phyloP scores from a whole-genome alignment of 2,329 filamentous ascomycete genomes.

The Colletotrichum sp. region DNA sequence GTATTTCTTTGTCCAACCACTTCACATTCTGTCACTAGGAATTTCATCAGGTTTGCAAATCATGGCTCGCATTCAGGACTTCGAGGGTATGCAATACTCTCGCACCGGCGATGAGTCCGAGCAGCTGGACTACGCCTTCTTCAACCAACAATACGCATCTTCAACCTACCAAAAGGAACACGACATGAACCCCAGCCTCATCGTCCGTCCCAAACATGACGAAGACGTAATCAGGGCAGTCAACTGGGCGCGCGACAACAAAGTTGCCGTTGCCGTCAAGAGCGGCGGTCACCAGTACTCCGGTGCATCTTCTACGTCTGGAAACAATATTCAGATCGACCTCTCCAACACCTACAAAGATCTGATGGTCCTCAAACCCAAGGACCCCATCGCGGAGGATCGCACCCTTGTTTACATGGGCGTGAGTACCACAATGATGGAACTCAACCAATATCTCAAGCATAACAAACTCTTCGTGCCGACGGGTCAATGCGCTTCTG shows the following conservation, averaged over 20 bases:
- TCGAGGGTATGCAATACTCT: slow-evolving; percentile 13
- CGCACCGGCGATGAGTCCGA: not conserved
- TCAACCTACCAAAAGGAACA: slow-evolving; percentile 45
- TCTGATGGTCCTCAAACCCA: slow-evolving; percentile 30
- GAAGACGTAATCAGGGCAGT: slow-evolving; percentile 46
- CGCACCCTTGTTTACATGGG: slow-evolving; percentile 41
- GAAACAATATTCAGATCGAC: slow-evolving; percentile 51
- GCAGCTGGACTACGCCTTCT: slow-evolving; percentile 2
- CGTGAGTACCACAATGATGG: slow-evolving; percentile 45
- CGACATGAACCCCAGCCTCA: slow-evolving; percentile 47
- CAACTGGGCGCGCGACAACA: slow-evolving; percentile 43
- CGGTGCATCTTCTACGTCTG: slow-evolving; percentile 50
- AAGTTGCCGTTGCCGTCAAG: slow-evolving; percentile 47
- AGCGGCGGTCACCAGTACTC: slow-evolving; percentile 56
- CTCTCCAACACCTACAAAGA: slow-evolving; percentile 43
- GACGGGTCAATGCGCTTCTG: slow-evolving; percentile 49
- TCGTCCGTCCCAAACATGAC: slow-evolving; percentile 46
- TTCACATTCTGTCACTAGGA: rapidly evolving
- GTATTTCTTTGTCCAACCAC: rapidly evolving
- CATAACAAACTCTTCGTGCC: slow-evolving; percentile 48
- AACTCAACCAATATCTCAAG: slow-evolving; percentile 47
- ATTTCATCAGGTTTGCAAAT: not conserved
- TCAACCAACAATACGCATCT: slow-evolving; percentile 45
- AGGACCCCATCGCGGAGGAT: slow-evolving; percentile 36
- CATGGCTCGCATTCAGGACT: slow-evolving; percentile 8